Evolutionary conservation across 257 asterid genomes (phyloP).

Genomic region (Solanum bulbocastanum): DNA sequence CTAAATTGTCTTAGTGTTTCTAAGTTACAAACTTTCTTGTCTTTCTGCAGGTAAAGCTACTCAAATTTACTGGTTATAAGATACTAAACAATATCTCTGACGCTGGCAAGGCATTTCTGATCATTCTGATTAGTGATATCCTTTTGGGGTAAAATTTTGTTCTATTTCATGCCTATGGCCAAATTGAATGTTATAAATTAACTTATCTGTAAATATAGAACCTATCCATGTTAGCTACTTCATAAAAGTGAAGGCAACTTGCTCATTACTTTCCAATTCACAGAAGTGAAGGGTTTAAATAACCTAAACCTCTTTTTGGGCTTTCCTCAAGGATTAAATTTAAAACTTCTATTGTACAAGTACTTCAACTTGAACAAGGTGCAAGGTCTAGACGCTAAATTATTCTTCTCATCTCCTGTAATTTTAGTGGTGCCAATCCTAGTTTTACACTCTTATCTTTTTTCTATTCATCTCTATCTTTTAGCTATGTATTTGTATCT

Average conservation of each 20-base stretch:
- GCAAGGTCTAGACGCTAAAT: not conserved
- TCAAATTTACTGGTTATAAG: conserved; percentile 93
- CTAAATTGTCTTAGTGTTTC: not conserved
- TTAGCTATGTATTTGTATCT: not conserved
- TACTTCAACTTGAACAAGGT: not conserved
- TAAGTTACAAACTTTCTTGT: not conserved
- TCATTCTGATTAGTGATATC: conserved; percentile 80
- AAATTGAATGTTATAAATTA: not conserved
- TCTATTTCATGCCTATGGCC: not conserved
- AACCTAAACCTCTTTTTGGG: not conserved
- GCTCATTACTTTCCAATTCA: not conserved
- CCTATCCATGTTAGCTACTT: not conserved
- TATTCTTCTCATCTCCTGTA: not conserved
- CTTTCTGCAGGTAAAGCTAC: conserved; percentile 74
- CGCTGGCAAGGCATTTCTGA: conserved; percentile 84
- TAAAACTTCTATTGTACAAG: not conserved
- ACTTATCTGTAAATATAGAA: not conserved
- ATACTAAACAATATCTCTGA: conserved; percentile 71
- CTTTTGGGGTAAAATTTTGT: conserved; percentile 59
- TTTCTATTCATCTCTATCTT: not conserved
- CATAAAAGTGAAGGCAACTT: not conserved
- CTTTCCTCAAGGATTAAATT: not conserved
- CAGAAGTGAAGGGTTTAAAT: not conserved
- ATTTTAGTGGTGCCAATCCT: not conserved
- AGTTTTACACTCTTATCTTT: not conserved